Base-by-base conservation (phyloP, 2,329 filamentous ascomycete species). In the Endoconidiophora polonica region DNA sequence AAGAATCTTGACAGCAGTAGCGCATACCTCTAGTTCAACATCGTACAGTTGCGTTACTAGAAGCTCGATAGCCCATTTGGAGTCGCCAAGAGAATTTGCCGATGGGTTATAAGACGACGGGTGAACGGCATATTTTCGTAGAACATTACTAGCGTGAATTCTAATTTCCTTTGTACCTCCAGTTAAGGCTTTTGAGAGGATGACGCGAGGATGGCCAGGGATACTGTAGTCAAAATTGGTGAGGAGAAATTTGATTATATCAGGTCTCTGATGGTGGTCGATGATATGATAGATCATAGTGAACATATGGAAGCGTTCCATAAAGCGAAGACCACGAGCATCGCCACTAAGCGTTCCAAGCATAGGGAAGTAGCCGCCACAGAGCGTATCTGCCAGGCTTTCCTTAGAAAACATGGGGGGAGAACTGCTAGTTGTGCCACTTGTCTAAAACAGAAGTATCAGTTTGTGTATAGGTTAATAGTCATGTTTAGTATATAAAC, bases 241-340 rank as follows among this genome's bases (percentile, higher is more conserved):
- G 6, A 98, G 72, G 29, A 98, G 73, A 7, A 90, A 73, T 61
- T 88, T 86, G 61, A 96, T 86, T 53, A 98, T 70, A 62, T 98
- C 91, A 43, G 90, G 86, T 2, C 91, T 82, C 63, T 91, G 83
- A 58, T 84, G 86, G 42, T 94, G 71, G 60, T 96, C 90, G 52
- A 95, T 76, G 54, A 98, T 94, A 64, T 96, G 91, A 62, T 98
- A 98, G 72, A 96, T 93, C 86, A 98, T 98, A 64, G 96, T 96
- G 66, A 95, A 88, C 73, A 98, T 93, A 58, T 87, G 86, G 90
- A 91, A 96, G 58, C 86, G 74, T 62, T 96, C 90, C 60, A 98
- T 76, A 67, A 98, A 90, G 54, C 83, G 79, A 22, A 96, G 72
- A 0, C 91, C 91, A 57, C 82, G 85, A 0, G 75, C 68, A 58